Conservation (phyloP, 2,329 filamentous ascomycete genomes). For the Zasmidium angulare region DNA sequence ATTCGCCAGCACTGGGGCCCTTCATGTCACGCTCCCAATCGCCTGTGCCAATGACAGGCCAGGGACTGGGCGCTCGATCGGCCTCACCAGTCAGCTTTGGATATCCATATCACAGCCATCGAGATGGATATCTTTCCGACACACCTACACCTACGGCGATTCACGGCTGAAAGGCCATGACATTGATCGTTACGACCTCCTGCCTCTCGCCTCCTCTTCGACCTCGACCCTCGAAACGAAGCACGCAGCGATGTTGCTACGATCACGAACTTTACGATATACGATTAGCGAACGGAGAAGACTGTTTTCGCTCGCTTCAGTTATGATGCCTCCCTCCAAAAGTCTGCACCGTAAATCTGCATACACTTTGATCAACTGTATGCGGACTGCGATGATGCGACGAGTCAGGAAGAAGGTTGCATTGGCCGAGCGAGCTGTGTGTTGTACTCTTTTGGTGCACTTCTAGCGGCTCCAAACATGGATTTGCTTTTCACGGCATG, state of each 20-base stretch:
- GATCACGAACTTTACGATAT: slow-evolving; percentile 22
- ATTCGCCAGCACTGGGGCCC: slow-evolving; percentile 23
- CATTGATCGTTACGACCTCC: slow-evolving; percentile 15
- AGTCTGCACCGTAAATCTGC: neutral
- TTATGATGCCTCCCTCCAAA: neutral
- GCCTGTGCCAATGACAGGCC: slow-evolving; percentile 30
- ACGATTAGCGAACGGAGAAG: slow-evolving; percentile 14
- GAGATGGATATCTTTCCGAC: slow-evolving; percentile 36
- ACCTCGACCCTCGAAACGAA: slow-evolving; percentile 19
- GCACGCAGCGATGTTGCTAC: slow-evolving; percentile 22
- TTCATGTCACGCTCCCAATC: slow-evolving; percentile 35
- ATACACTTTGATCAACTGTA: neutral
- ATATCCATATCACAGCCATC: slow-evolving; percentile 36
- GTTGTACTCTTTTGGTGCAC: slow-evolving; percentile 22
- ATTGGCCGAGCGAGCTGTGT: slow-evolving; percentile 6
- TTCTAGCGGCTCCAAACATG: slow-evolving; percentile 19
- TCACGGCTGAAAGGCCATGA: slow-evolving; percentile 28
- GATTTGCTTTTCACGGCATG: slow-evolving; percentile 9
- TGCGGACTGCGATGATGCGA: neutral
- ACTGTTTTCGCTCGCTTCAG: slow-evolving; percentile 8
- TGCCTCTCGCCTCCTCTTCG: slow-evolving; percentile 16
- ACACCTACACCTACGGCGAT: slow-evolving; percentile 37
- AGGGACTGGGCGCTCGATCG: slow-evolving; percentile 25
- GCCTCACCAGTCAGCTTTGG: slow-evolving; percentile 37
- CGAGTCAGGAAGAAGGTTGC: neutral